Evolutionary conservation across 768 basidiomycete species (phyloP), one percentile per base, ranked within the genome.

Genomic region (Chalciporus sphaerocephalus): DNA sequence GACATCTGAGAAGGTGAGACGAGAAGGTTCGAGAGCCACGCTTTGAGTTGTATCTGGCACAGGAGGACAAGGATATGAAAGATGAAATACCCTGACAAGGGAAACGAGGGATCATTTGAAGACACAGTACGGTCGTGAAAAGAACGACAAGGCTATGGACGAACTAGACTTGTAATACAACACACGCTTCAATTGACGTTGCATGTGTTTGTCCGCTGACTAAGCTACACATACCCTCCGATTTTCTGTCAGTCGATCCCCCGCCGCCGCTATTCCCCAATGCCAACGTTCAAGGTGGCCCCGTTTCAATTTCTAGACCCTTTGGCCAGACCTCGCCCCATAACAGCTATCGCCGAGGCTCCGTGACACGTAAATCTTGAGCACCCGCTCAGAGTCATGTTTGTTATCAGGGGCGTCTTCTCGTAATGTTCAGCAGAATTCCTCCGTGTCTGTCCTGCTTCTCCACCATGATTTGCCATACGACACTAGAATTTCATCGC

Each of bases 381-480:
- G n/a, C 30, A 32, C 9, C 15, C n/a, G 30, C n/a, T 15, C 13
- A 6, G 30, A 32, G 13, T 32, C 15, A 32, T 15, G 15, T 32
- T 32, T 32, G 30, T n/a, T n/a, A n/a, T n/a, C n/a, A n/a, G n/a
- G n/a, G n/a, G n/a, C n/a, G n/a, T n/a, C n/a, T n/a, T n/a, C 28
- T 35, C 34, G 30, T 18, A 37, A 1, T 30, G 12, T n/a, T 20
- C 36, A 13, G 27, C 39, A 28, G 41, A 45, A 40, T 42, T 41
- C 11, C 24, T 17, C 15, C 33, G 35, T 35, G 27, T 25, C 47
- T 38, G 11, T n/a, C 34, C 85, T 73, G 44, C 74, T 72, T 11
- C 61, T 69, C 92, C 91, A 93, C 85, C 87, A 91, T 15, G 76
- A 74, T 59, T 91, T 92, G 17, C 93, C 93, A 60, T 95, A 95